These are phyloP conservation scores for Effrenium voratum DNA, from an alignment of 73 alveolate species.

Conservation along the genomic window DNA sequence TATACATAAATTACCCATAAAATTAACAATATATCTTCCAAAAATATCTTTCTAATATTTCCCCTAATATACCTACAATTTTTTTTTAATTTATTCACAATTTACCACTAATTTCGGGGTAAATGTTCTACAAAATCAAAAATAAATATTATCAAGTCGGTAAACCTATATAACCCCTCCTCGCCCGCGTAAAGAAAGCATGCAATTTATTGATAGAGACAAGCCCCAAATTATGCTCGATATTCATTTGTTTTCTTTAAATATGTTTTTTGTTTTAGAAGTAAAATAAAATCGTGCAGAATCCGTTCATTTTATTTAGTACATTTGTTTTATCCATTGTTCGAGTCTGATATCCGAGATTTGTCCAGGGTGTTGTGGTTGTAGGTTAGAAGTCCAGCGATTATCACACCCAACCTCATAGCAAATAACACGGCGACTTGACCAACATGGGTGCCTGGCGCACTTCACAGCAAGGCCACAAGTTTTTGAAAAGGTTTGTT, in stretches of 20 bases:
- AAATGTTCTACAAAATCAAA: not conserved
- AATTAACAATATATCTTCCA: not conserved
- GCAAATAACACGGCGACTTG: not conserved
- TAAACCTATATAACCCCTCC: too few species aligned
- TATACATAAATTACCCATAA: not conserved
- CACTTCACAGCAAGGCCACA: not conserved
- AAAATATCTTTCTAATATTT: not conserved
- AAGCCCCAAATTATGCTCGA: not conserved
- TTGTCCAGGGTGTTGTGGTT: slow-evolving; percentile 49
- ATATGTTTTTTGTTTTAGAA: not conserved
- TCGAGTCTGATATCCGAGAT: slow-evolving; percentile 1
- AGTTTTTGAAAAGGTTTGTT: not conserved
- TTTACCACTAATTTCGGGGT: not conserved
- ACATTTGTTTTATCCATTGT: not conserved
- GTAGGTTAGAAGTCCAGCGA: slow-evolving; percentile 90
- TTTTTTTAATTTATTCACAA: not conserved
- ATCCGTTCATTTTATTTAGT: not conserved
- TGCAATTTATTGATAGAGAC: not conserved
- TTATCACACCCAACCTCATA: slow-evolving; percentile 80
- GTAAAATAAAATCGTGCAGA: not conserved
- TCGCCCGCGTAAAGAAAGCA: not conserved
- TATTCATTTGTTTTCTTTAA: not conserved
- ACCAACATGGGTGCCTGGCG: not conserved
- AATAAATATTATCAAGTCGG: not conserved
- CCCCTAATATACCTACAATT: not conserved